Base-by-base conservation (phyloP, 345 rosid genomes). In the Geranium brycei region DNA sequence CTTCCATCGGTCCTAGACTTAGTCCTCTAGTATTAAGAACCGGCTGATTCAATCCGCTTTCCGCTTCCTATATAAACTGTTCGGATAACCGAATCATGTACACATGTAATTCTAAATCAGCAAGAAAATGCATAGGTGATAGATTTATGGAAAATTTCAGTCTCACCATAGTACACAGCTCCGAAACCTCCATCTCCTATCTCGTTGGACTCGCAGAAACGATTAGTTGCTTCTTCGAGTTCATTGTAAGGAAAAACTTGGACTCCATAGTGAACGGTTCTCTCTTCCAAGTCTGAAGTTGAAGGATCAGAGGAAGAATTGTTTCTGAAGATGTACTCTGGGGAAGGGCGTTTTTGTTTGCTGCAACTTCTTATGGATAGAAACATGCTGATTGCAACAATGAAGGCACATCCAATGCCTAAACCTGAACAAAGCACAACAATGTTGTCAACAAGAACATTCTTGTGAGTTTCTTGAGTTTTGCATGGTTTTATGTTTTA, bases 111-210 rank as follows among this genome's bases (percentile, higher is more conserved):
- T 23, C 28, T 23, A 23, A 23, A 23, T 23, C 28, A 23, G 2
- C 28, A 23, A 23, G 28, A 23, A 23, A 23, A 23, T 23, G 28
- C 28, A 23, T 1, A 23, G 28, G 2, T 23, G 28, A 23, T 23
- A 23, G 28, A 23, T 23, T 23, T 0, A 23, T 23, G 28, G 28
- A 0, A 23, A 23, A 23, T 23, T 23, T 23, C 28, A 23, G 28
- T 23, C 28, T 2, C 28, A 87, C 91, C 95, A 58, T 77, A 62
- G 70, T 83, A 85, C 0, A 87, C 95, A 15, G 81, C 79, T 62
- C 95, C 95, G 66, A 74, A 85, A 28, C 95, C 95, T 51, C 95
- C 91, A 71, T 80, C 86, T 62, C 91, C 95, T 8, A 87, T 78
- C 66, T 79, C 74, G 57, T 76, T 76, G 0, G 74, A 76, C 64